phyloP scores from a whole-genome alignment of 305 asterid genomes.

The Lippia alba region DNA sequence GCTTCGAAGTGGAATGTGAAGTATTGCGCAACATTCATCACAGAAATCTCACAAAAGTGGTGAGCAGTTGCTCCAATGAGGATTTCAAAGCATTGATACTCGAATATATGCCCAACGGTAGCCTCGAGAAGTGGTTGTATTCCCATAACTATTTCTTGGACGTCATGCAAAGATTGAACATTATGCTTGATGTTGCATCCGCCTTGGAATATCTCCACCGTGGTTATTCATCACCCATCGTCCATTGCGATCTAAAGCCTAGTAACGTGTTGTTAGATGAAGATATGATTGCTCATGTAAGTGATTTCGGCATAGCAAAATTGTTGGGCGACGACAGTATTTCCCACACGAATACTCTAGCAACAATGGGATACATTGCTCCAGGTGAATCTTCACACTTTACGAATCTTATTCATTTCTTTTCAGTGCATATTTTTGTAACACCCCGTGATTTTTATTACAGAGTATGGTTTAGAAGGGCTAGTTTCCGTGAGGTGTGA shows the following conservation, averaged over 20 bases:
- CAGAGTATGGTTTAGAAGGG: slow-evolving; percentile 40
- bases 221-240: slow-evolving; percentile 32
- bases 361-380: slow-evolving; percentile 41
- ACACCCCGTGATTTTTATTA: not conserved
- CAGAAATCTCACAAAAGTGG: not conserved
- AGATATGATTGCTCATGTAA: slow-evolving; percentile 37
- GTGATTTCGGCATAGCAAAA: slow-evolving; percentile 47
- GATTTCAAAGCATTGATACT: not conserved
- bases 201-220: slow-evolving; percentile 46
- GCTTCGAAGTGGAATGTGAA: not conserved
- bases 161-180: slow-evolving; percentile 30
- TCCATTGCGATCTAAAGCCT: slow-evolving; percentile 45
- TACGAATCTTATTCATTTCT: not conserved
- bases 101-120: slow-evolving; percentile 31
- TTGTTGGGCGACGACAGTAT: slow-evolving; percentile 27
- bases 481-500: slow-evolving; percentile 30
- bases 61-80: not conserved
- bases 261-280: slow-evolving; percentile 40
- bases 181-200: slow-evolving; percentile 38
- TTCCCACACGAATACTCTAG: slow-evolving; percentile 28
- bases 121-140: slow-evolving; percentile 36
- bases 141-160: slow-evolving; percentile 13
- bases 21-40: not conserved
- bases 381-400: slow-evolving; percentile 8
- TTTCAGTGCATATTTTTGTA: not conserved